Percentiles rank a stretch among this genome's conserved stretches.
Evolutionary conservation across 2,329 filamentous ascomycete genomes (phyloP).

Genomic region (Immersiporthe knoxdaviesiana): DNA sequence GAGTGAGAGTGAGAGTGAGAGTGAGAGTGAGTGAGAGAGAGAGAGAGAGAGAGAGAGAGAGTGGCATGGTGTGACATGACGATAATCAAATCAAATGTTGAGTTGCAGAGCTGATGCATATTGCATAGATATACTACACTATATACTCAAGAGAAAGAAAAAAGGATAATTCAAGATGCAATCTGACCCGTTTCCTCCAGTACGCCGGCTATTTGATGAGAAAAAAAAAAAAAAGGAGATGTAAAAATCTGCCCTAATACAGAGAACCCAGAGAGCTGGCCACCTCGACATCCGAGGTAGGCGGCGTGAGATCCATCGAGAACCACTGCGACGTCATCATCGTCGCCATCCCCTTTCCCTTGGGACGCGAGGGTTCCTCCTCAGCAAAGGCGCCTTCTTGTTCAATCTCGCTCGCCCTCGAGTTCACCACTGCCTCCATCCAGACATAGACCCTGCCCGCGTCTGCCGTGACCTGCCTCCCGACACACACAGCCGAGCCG

Average conservation of each 20-base stretch:
- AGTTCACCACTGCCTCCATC: slow-evolving; percentile 11
- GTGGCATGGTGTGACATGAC: too few relatives aligned
- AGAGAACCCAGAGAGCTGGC: slow-evolving; percentile 12
- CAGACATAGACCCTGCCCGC: not conserved
- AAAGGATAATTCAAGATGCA: not conserved
- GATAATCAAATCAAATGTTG: not conserved
- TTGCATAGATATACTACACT: not conserved
- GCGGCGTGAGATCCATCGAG: slow-evolving; percentile 7
- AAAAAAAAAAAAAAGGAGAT: not conserved
- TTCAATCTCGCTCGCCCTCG: slow-evolving; percentile 4
- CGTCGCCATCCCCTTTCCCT: not conserved
- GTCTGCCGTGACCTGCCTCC: slow-evolving; percentile 1
- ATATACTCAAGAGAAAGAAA: not conserved
- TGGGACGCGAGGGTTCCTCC: not conserved
- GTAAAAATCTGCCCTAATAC: not conserved
- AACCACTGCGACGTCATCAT: not conserved
- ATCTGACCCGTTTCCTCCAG: not conserved
- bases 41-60: too few relatives aligned
- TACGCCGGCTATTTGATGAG: not conserved
- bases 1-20: not conserved
- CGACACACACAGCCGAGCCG: slow-evolving; percentile 5
- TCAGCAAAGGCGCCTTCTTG: not conserved
- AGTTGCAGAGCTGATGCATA: not conserved
- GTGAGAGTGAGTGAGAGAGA: too few relatives aligned
- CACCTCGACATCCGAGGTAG: slow-evolving; percentile 8